Base-by-base conservation (phyloP, 805 yeast species). In the Candida loeiensis region DNA sequence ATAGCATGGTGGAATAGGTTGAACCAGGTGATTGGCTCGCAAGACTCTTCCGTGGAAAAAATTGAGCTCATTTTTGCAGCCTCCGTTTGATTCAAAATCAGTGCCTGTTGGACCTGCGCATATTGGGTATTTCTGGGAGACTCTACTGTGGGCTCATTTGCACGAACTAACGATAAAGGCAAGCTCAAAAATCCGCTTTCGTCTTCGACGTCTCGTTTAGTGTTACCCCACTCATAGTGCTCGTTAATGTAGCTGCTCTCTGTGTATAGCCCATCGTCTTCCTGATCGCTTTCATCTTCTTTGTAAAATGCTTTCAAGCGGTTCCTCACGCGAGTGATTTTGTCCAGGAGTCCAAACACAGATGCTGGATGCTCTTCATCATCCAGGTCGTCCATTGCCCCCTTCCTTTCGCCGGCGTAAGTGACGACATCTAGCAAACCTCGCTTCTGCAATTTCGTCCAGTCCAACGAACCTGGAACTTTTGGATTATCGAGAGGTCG, bases 1-100 rank as follows among this genome's bases (percentile, higher is more conserved):
- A 76, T 58, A 37, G 76, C 66, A 41, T 72, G 73, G 45, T 67
- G 77, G 45, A 77, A 70, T 0, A 75, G 66, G 41, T 69, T 74
- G 45, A 54, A 67, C 80, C 80, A 76, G 0, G 79, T 75, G 8
- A 76, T 66, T 3, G 69, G 69, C 19, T 65, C 72, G 55, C 80
- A 76, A 19, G 61, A 61, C 15, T 50, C 51, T 2, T 55, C 50
- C 21, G 25, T 28, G n/a, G 44, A 35, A 28, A 40, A 46, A 5
- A 39, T 19, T 2, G 45, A 39, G 14, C 17, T 13, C 18, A 36
- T 32, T 13, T 25, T 25, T 6, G 13, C 27, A 15, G 7, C 31
- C 17, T 11, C 24, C 9, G 33, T 27, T 19, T 20, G 39, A 15
- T 28, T 29, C 39, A 12, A 25, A 7, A 16, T 15, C 24, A 17